Base-by-base conservation (phyloP, 108 stramenopile species). In the Mediolabrus comicus region DNA sequence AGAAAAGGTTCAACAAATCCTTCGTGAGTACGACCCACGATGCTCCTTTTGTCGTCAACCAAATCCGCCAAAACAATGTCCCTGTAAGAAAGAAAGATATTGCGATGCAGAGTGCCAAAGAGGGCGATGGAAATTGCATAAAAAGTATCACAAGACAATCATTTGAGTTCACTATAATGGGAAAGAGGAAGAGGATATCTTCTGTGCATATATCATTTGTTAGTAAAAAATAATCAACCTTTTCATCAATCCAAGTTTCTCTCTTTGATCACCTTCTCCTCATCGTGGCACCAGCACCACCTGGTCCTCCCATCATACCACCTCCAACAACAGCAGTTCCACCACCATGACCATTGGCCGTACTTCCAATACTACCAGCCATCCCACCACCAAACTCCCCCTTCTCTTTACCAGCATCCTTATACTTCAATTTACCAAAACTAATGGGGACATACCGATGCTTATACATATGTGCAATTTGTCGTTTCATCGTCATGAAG, bases 401-500 rank as follows among this genome's bases (percentile, higher is more conserved):
- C 33, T 75, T 76, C 67, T 95, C 94, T 34, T 64, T 83, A 43
- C 94, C 94, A 13, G 94, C 94, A 83, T 90, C 82, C 71, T 85
- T 88, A 74, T 95, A 94, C 62, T 89, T 96, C 17, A 86, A 73
- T 81, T 99, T 99, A 33, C 97, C 97, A 76, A 91, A 97, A 61
- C 70, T 83, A 65, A 96, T 96, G 30, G 98, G 98, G 24, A 99
- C 97, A 67, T 99, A 99, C 66, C 90, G 95, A 83, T 98, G 96
- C 83, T 98, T 95, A 84, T 97, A 96, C 98, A 99, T 99, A 81
- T 99, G 98, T 75, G 85, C 72, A 69, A 99, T 97, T 84, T 98
- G 98, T 75, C 97, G 79, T 80, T 97, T 97, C 98, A 99, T 98
- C n/a, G 98, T 98, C 89, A 98, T 86, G 78, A 96, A 95, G 75